Evolutionary conservation across 352 stramenopile species (phyloP).

Genomic region (Phytophthora pisi): DNA sequence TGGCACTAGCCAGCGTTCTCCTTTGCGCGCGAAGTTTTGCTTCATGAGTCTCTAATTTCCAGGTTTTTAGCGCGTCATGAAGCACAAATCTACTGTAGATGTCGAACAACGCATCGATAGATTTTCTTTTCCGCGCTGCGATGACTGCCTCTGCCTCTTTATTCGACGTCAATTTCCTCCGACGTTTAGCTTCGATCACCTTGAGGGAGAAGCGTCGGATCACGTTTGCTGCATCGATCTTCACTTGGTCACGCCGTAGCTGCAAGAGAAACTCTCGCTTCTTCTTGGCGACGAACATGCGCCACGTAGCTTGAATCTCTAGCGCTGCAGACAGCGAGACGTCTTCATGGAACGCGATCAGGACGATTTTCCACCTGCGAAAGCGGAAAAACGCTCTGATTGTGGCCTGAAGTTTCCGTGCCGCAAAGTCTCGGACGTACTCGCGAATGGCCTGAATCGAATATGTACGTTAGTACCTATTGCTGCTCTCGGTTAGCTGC

Average conservation of each 20-base stretch:
- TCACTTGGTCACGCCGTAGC: constrained; percentile 21
- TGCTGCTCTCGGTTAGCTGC: neutral
- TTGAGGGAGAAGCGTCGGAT: constrained; percentile 42
- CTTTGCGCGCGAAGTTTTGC: constrained; percentile 30
- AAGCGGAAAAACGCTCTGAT: constrained; percentile 43
- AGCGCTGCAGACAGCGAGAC: constrained; percentile 45
- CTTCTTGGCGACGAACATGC: constrained; percentile 42
- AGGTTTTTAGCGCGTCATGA: constrained; percentile 32
- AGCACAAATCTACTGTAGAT: constrained; percentile 25
- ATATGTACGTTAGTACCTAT: neutral
- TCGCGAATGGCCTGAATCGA: constrained; percentile 44
- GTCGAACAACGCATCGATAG: constrained; percentile 10
- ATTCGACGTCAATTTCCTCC: constrained; percentile 2
- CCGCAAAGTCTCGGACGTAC: constrained; percentile 51
- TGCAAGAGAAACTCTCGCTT: constrained; percentile 33
- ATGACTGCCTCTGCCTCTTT: constrained; percentile 2
- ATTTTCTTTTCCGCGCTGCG: constrained; percentile 9
- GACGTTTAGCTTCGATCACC: constrained; percentile 15
- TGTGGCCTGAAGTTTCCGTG: constrained; percentile 46
- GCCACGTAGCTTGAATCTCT: constrained; percentile 49
- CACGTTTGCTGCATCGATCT: constrained; percentile 26
- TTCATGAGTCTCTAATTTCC: constrained; percentile 34
- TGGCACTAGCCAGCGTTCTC: constrained; percentile 24
- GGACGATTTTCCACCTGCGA: constrained; percentile 47
- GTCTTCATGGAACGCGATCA: constrained; percentile 46